Conservation (phyloP, 2,329 filamentous ascomycete species). For the Colletotrichum nymphaeae region DNA sequence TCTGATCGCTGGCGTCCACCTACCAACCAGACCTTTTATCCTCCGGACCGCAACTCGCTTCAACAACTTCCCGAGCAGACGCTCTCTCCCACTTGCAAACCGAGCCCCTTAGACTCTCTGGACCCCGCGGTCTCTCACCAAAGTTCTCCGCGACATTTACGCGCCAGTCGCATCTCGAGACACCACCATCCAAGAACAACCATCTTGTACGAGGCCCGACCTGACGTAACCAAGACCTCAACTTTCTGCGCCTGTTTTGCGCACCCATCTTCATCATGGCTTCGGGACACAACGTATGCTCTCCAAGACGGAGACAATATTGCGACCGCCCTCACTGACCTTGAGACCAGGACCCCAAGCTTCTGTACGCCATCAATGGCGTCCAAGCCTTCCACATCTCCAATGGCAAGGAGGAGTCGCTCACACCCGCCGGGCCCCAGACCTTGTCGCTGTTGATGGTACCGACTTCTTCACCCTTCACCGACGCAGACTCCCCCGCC, state of each 20-base stretch:
- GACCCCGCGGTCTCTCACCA: background rate
- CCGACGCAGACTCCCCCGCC: slow-evolving; percentile 76
- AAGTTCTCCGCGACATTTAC: background rate
- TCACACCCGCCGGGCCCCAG: slow-evolving; percentile 88
- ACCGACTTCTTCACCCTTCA: slow-evolving; percentile 82
- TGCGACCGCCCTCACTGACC: slow-evolving; percentile 9
- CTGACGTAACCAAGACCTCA: slow-evolving; percentile 11
- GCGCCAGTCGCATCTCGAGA: background rate
- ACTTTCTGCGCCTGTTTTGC: background rate
- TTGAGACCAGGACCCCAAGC: slow-evolving; percentile 66
- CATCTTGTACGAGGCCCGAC: background rate
- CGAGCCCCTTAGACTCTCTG: background rate
- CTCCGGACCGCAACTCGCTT: background rate
- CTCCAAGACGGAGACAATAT: slow-evolving; percentile 21
- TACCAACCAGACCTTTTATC: slow-evolving; percentile 6
- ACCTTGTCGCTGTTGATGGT: slow-evolving; percentile 96
- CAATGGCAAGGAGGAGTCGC: slow-evolving; percentile 83
- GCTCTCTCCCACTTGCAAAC: background rate
- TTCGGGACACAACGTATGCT: slow-evolving; percentile 56
- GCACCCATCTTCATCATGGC: slow-evolving; percentile 47
- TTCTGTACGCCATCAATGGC: slow-evolving; percentile 80
- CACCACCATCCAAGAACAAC: background rate
- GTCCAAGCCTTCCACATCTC: slow-evolving; percentile 93
- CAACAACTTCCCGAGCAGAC: background rate
- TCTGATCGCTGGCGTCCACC: slow-evolving; percentile 18